These are phyloP conservation scores for Helicostylum pulchrum DNA, from an alignment of 192 early-diverging fungal genomes.

Conservation along the genomic window DNA sequence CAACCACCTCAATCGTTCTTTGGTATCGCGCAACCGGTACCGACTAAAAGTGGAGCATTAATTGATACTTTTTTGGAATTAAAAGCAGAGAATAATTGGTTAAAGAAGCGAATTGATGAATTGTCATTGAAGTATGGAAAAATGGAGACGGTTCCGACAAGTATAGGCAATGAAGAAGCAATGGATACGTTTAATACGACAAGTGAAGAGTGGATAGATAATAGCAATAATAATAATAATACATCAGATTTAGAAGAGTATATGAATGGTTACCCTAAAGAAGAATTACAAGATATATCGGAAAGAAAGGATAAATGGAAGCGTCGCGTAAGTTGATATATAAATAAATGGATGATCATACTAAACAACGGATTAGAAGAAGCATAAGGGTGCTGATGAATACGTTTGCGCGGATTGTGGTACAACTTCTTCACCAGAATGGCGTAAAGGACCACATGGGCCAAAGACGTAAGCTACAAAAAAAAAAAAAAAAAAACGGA, in stretches of 20 bases:
- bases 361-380: conserved; percentile 27
- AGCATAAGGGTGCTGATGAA: conserved; percentile 41
- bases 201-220: background rate
- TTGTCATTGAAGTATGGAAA: conserved; percentile 19
- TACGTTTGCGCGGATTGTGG: conserved; percentile 51
- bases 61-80: conserved; percentile 46
- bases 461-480: conserved; percentile 43
- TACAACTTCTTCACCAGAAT: conserved; percentile 49
- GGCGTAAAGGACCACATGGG: conserved; percentile 45
- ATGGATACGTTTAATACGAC: background rate
- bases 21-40: conserved; percentile 44
- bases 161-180: background rate
- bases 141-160: background rate
- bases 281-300: background rate
- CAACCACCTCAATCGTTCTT: conserved; percentile 39
- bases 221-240: background rate
- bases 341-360: conserved; percentile 1
- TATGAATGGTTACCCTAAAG: conserved; percentile 2
- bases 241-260: conserved; percentile 1
- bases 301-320: conserved; percentile 23
- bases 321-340: background rate
- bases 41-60: conserved; percentile 36
- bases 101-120: conserved; percentile 33
- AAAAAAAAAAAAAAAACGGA: background rate
- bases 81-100: conserved; percentile 44